Percentiles rank a stretch among this genome's conserved stretches.
Evolutionary conservation across 2,329 filamentous ascomycete genomes (phyloP).

Genomic region (Claviceps sp.): DNA sequence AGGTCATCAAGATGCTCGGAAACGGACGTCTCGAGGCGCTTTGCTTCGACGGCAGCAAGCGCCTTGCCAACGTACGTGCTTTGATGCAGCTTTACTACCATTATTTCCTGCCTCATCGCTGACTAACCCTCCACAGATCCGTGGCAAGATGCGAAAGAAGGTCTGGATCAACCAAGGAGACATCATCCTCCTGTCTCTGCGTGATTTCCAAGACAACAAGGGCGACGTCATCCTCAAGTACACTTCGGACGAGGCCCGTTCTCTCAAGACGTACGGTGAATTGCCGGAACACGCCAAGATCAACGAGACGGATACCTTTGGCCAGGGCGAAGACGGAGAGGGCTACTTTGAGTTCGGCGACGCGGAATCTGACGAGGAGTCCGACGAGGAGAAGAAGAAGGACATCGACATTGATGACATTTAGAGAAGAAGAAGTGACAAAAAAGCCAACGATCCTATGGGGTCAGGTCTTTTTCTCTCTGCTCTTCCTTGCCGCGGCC

Average conservation of each 20-base stretch:
- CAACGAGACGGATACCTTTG: conserved; percentile 96
- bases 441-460: not conserved
- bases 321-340: conserved; percentile 85
- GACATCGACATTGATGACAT: conserved; percentile 95
- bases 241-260: conserved; percentile 86
- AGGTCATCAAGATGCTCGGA: conserved; percentile 75
- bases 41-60: conserved; percentile 72
- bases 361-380: conserved; percentile 52
- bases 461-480: not conserved
- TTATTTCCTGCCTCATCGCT: not conserved
- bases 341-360: conserved; percentile 99
- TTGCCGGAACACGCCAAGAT: conserved; percentile 97
- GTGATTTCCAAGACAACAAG: conserved; percentile 91
- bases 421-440: conserved; percentile 32
- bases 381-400: conserved; percentile 46
- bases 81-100: not conserved
- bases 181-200: conserved; percentile 77
- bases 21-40: conserved; percentile 86
- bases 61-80: conserved; percentile 26
- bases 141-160: conserved; percentile 98
- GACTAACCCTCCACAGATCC: conserved; percentile 24
- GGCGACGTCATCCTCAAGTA: conserved; percentile 97
- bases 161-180: conserved; percentile 99
- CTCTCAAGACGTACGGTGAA: conserved; percentile 93
- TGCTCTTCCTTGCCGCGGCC: not conserved